Evolutionary conservation across 129 eudicot genomes (phyloP), one percentile per base, ranked within the genome.

Genomic region (Sambucus nigra): DNA sequence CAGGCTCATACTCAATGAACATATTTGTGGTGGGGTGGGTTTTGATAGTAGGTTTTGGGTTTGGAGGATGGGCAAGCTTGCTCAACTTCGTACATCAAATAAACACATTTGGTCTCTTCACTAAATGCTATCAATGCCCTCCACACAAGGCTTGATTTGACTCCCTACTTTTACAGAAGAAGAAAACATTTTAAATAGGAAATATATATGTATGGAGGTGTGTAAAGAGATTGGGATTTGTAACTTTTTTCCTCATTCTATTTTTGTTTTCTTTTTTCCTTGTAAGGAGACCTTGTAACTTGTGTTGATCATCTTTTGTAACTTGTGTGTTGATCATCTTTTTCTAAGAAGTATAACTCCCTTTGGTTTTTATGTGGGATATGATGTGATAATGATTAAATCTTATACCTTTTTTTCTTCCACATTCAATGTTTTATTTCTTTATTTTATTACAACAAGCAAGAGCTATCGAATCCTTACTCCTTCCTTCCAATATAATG

Each of bases 41-140:
- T 60, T 65, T 86, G 15, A 69, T 81, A 33, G 75, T 86, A 0
- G 95, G 95, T 21, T 85, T 85, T 32, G 95, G 95, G 45, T 76
- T 86, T 29, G 95, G 95, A 44, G 86, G 89, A 41, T 84, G 94
- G 94, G 94, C 94, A 15, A 84, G 94, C 53, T 48, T 81, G 81
- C 56, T 78, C 53, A 86, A 86, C 66, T 86, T 86, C 50, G 38
- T 86, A 14, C 78, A 53, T 53, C 92, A 86, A 65, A 63, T 86
- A 7, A 53, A 86, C 69, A 81, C 95, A 4, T 86, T 86, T 19
- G 95, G 95, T 24, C 28, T 86, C 21, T 86, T 86, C 55, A 79
- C 95, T 18, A 85, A 85, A 66, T 85, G 95, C 50, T 85, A 85
- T 21, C 95, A 85, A 24, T 85, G 95, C 70, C 79, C 78, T 63